Conservation (phyloP, 164 flowering plant species). For the grape (Vitis vinifera) region ASM3070453v1 NC_081818.1:26524001-26524500, state of each 20-base stretch:
- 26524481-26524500: no score
- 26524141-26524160: neutral
- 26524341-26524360: no score
- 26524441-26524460: no score
- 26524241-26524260: neutral
- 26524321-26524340: no score
- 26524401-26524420: no score
- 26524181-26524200: neutral
- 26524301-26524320: no score
- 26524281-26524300: neutral
- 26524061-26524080: neutral
- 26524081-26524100: neutral
- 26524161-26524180: neutral
- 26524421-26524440: no score
- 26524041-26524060: neutral
- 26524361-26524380: no score
- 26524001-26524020: no score
- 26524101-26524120: conserved; percentile 1
- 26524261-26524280: neutral
- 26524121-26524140: neutral
- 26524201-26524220: neutral
- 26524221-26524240: neutral
- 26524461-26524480: no score
- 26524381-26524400: no score
- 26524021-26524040: no score